Conservation (phyloP, 768 basidiomycete genomes). For the Serendipita sp. region DNA sequence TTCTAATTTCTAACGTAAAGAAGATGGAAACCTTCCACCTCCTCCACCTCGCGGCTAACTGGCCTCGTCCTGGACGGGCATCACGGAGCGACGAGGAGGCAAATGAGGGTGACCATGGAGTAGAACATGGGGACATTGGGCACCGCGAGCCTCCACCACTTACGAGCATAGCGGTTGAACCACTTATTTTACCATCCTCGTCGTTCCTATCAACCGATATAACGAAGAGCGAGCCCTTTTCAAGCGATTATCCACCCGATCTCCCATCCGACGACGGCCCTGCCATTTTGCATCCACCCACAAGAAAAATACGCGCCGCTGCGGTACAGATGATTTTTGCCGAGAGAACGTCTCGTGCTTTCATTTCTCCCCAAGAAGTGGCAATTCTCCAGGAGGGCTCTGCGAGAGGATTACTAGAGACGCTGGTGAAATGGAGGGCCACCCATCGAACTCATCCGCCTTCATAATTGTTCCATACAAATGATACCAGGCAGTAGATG, state of each 20-base stretch:
- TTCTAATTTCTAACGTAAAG: background rate
- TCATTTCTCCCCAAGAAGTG: slow-evolving; percentile 59
- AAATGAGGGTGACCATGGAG: background rate
- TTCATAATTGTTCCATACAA: too few species aligned
- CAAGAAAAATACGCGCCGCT: slow-evolving; percentile 47
- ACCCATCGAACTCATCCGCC: background rate
- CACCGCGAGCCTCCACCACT: slow-evolving; percentile 25
- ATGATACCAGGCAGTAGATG: too few species aligned
- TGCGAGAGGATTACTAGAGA: slow-evolving; percentile 16
- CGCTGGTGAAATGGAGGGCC: slow-evolving; percentile 11
- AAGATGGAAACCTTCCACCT: slow-evolving; percentile 86
- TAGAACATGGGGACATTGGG: too few species aligned
- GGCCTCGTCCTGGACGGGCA: slow-evolving; percentile 26
- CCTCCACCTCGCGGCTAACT: slow-evolving; percentile 61
- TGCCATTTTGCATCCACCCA: background rate
- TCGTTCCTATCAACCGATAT: slow-evolving; percentile 11
- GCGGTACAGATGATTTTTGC: slow-evolving; percentile 74
- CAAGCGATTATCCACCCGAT: background rate
- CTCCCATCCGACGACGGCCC: slow-evolving; percentile 8
- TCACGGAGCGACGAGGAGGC: slow-evolving; percentile 9
- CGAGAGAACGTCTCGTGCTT: slow-evolving; percentile 51
- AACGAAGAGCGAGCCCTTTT: too few species aligned
- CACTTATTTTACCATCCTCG: slow-evolving; percentile 23
- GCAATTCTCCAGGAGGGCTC: slow-evolving; percentile 43
- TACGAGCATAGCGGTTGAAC: slow-evolving; percentile 29